Conservation (phyloP, 768 basidiomycete species). For the Lentinula lateritia region DNA sequence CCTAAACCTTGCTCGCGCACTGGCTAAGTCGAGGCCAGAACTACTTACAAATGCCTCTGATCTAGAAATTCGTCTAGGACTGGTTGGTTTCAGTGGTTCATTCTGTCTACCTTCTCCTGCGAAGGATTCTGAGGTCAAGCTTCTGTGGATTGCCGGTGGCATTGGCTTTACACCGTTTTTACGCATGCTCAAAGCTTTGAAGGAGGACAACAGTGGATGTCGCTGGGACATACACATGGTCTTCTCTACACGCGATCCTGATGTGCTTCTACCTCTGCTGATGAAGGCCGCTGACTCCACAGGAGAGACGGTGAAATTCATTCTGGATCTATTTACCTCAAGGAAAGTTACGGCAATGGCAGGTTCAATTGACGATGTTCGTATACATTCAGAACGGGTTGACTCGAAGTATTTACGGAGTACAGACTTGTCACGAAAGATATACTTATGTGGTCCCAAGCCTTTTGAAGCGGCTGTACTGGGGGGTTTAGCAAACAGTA, state of each 20-base stretch:
- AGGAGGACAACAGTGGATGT: constrained; percentile 4
- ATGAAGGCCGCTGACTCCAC: constrained; percentile 14
- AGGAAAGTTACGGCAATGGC: constrained; percentile 3
- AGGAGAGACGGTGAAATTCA: constrained; percentile 5
- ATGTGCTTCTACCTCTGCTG: constrained; percentile 42
- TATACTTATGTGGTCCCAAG: constrained; percentile 47
- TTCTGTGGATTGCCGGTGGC: constrained; percentile 60
- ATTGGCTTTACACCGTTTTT: constrained; percentile 64
- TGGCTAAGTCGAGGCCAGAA: constrained; percentile 33
- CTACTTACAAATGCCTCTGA: constrained; percentile 31
- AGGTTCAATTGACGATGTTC: constrained; percentile 4
- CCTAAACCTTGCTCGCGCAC: constrained; percentile 41
- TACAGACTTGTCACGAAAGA: constrained; percentile 18
- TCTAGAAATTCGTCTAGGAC: constrained; percentile 34
- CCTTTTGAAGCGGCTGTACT: constrained; percentile 36
- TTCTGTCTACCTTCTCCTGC: constrained; percentile 31
- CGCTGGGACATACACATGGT: constrained; percentile 38
- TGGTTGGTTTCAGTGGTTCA: constrained; percentile 50
- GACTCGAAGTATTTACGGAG: constrained; percentile 12
- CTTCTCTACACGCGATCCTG: constrained; percentile 49
- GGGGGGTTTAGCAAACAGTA: constrained; percentile 26
- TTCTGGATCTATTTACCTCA: not conserved
- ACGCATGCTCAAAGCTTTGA: constrained; percentile 35
- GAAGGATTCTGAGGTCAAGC: constrained; percentile 9
- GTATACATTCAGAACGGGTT: constrained; percentile 18